Evolutionary conservation across 495 filamentous ascomycete genomes (phyloP), one percentile per base, ranked within the genome.

Genomic region (Gamarada debralockiae): DNA sequence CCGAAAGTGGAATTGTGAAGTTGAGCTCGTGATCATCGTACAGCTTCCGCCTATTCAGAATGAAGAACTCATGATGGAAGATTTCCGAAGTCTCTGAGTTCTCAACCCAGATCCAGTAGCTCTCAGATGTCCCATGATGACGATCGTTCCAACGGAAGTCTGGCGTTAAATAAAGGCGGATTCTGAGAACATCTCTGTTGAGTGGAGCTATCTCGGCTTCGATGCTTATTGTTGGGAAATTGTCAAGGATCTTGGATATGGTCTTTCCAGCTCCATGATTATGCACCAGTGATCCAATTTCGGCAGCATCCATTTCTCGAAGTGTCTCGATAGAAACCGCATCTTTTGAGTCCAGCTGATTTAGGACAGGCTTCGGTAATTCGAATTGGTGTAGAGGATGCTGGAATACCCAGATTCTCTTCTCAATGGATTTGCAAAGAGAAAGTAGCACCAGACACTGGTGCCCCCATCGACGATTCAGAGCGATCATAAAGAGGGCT

Each of bases 101-200:
- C 69, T 99, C 93, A 14, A 97, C 92, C 95, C 95, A 97, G 43
- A 97, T 85, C 82, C 92, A 97, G 69, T 93, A 99, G 17, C 90
- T 91, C 63, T 99, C 93, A 2, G 92, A 96, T 3, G 81, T 85
- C 2, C 95, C 95, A 67, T 99, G 89, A 44, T 96, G 79, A n/a
- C 83, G 83, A 56, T 99, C 95, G 56, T 96, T 96, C 93, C 93
- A 99, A 12, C 73, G 78, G 66, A 97, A 99, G 21, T 97, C 91
- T 0, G 95, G 87, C 3, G 83, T 90, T 27, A 99, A 74, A 44
- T 70, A 89, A 0, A 99, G 80, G 50, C 86, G 85, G 54, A 99
- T 87, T 21, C 92, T 79, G 44, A 99, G 73, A 15, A 99, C 92
- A 63, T 99, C 90, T 20, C 95, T 79, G 56, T 99, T 99, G 36